phyloP scores from a whole-genome alignment of 371 early-diverging fungal genomes.

The Saksenaea vasiformis region DNA sequence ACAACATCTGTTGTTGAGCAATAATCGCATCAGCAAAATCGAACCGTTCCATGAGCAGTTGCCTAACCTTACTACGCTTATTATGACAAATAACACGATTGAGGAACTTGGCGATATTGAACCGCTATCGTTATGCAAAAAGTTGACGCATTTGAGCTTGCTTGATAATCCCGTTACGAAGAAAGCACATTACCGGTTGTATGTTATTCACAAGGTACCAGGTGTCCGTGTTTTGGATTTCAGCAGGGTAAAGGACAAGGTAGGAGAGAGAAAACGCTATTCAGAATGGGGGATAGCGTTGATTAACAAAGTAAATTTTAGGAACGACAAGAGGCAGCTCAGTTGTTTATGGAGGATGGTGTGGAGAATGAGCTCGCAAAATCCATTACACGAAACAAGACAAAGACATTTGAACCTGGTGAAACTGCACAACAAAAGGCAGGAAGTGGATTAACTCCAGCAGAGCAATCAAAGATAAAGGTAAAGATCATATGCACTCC shows the following conservation, averaged over 20 bases:
- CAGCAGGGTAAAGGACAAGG: constrained; percentile 66
- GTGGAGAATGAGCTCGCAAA: constrained; percentile 63
- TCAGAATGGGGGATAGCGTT: neutral
- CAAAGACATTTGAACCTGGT: constrained; percentile 76
- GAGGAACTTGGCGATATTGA: constrained; percentile 84
- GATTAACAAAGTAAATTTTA: constrained; percentile 19
- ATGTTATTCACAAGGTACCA: constrained; percentile 79
- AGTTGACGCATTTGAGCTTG: constrained; percentile 70
- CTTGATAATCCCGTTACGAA: constrained; percentile 87
- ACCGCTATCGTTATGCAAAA: constrained; percentile 55
- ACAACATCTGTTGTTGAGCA: constrained; percentile 73
- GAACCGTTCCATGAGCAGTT: constrained; percentile 64
- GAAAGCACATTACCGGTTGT: constrained; percentile 79
- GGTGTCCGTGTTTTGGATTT: constrained; percentile 87
- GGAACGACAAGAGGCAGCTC: constrained; percentile 78
- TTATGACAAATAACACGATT: constrained; percentile 86
- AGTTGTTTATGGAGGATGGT: constrained; percentile 70
- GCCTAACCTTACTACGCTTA: constrained; percentile 79
- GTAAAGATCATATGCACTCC: constrained; percentile 11
- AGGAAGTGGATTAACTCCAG: constrained; percentile 52
- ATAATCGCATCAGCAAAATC: constrained; percentile 86
- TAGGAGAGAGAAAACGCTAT: constrained; percentile 19
- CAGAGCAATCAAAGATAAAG: constrained; percentile 64
- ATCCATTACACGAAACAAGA: constrained; percentile 59
- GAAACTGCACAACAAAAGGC: constrained; percentile 64